Percentiles rank a stretch among this genome's conserved stretches.
These are phyloP conservation scores for Metrosideros polymorpha DNA, from an alignment of 441 rosid species.

Conservation along the genomic window DNA sequence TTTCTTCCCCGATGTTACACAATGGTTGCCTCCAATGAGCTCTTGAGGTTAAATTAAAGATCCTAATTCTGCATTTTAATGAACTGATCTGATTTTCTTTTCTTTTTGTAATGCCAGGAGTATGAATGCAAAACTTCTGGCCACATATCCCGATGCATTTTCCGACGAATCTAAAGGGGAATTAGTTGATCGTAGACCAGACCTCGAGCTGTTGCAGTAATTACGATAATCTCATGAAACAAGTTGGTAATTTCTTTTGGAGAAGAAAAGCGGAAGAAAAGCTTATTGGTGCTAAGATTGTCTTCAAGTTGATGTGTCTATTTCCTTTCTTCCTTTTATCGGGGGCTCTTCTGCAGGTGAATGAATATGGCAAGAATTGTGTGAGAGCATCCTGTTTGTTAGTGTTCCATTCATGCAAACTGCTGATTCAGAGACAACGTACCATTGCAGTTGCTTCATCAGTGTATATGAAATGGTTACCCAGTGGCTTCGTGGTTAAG, in stretches of 20 bases:
- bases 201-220: conserved; percentile 59
- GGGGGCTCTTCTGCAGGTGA: neutral
- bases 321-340: neutral
- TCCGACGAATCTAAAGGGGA: conserved; percentile 54
- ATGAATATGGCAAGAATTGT: neutral
- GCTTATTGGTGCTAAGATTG: neutral
- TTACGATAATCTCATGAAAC: neutral
- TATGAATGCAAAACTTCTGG: conserved; percentile 58
- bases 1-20: too few relatives aligned
- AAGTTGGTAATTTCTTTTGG: neutral
- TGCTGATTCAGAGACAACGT: neutral
- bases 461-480: neutral
- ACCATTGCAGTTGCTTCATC: neutral
- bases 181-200: conserved; percentile 64
- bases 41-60: neutral
- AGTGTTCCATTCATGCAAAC: neutral
- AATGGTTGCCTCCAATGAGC: too few relatives aligned
- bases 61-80: neutral
- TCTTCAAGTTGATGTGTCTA: neutral
- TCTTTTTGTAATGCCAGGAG: conserved; percentile 23
- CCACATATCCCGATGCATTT: conserved; percentile 87
- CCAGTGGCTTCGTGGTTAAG: neutral
- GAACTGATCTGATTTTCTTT: neutral
- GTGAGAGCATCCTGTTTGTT: neutral
- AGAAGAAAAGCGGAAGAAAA: neutral